Conservation (phyloP, 441 rosid genomes). For the Capsella rubella region DNA sequence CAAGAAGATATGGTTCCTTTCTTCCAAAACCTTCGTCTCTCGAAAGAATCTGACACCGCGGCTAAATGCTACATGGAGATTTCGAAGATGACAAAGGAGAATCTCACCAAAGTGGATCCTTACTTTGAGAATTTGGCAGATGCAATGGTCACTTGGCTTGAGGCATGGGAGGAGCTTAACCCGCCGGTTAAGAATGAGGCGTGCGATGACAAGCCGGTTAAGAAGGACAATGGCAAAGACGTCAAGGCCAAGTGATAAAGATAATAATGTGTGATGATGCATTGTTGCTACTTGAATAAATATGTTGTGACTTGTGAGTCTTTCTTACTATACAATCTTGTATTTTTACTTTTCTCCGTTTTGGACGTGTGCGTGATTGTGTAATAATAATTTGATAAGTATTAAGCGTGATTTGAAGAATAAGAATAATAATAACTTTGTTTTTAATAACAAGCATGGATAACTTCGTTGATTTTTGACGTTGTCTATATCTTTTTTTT, state of each 20-base stretch:
- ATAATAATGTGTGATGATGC: background rate
- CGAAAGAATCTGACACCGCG: conserved; percentile 44
- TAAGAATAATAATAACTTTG: background rate
- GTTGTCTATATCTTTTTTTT: too few relatives aligned
- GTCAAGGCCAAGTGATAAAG: conserved; percentile 12
- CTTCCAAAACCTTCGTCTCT: conserved; percentile 40
- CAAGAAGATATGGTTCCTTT: conserved; percentile 49
- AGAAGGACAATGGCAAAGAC: background rate
- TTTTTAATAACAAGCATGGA: background rate
- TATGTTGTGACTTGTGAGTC: conserved; percentile 2
- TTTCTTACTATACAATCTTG: background rate
- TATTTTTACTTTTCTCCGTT: background rate
- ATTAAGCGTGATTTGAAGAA: background rate
- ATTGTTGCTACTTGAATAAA: conserved; percentile 19
- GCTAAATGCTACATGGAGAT: conserved; percentile 42
- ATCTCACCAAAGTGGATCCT: conserved; percentile 39
- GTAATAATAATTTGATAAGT: background rate
- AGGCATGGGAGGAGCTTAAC: conserved; percentile 49
- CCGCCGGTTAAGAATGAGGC: conserved; percentile 38
- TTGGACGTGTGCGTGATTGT: background rate
- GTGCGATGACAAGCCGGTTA: conserved; percentile 41
- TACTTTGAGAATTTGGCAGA: conserved; percentile 46
- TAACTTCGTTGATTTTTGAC: background rate
- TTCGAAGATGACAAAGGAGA: conserved; percentile 39
- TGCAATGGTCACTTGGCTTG: conserved; percentile 45